phyloP scores from a whole-genome alignment of 805 yeast species.

The Yamadazyma kitorensis region DNA sequence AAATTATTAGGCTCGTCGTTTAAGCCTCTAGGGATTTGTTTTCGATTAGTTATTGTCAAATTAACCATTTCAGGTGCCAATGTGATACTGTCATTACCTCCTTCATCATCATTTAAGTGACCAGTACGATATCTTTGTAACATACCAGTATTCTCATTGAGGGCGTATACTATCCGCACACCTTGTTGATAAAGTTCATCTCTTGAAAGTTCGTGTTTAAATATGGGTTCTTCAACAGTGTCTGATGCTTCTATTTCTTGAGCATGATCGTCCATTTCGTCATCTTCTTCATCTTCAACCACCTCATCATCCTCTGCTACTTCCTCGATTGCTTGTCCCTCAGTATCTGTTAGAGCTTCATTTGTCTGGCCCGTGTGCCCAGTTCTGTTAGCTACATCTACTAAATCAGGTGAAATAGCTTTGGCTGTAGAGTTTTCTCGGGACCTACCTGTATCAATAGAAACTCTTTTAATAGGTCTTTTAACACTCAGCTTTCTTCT shows the following conservation, averaged over 20 bases:
- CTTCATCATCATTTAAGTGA: constrained; percentile 1
- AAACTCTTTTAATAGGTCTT: constrained; percentile 12
- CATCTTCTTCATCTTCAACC: constrained; percentile 7
- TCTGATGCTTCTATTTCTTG: constrained; percentile 1
- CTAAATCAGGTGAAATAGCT: constrained; percentile 4
- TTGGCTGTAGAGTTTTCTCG: constrained; percentile 8
- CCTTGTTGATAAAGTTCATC: constrained; percentile 10
- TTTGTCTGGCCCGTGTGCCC: no score
- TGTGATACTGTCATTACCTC: constrained; percentile 11
- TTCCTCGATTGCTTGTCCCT: background rate
- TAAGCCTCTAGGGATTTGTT: constrained; percentile 36
- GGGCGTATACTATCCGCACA: constrained; percentile 23
- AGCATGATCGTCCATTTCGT: constrained; percentile 3
- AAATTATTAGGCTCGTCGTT: constrained; percentile 36
- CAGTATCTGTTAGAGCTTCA: background rate
- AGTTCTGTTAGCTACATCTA: background rate
- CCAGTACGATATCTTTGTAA: constrained; percentile 27
- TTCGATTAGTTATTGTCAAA: constrained; percentile 27
- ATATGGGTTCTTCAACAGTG: background rate
- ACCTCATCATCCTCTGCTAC: background rate
- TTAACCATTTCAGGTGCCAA: constrained; percentile 40
- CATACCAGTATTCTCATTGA: constrained; percentile 27
- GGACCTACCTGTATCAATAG: constrained; percentile 12
- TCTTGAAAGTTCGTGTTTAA: constrained; percentile 7
- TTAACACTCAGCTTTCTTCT: constrained; percentile 27